Base-by-base conservation (phyloP, 1,284 basidiomycete genomes). In the Anthracocystis walkeri region DNA sequence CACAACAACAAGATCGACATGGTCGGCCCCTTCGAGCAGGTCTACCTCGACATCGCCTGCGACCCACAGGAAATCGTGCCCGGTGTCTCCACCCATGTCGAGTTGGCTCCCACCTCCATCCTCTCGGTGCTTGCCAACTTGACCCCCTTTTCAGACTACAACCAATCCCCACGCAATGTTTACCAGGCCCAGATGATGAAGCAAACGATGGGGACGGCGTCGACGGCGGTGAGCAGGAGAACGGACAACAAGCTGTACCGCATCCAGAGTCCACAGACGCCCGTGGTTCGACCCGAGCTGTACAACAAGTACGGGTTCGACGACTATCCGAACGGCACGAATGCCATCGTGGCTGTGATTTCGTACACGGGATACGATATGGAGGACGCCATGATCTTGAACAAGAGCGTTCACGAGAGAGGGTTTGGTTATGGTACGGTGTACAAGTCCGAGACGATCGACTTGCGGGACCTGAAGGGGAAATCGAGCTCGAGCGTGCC, bases 341-440 rank as follows among this genome's bases (percentile, higher is more conserved):
- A 99, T 86, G 97, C 97, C 18, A 89, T 99, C 64, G 97, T 99
- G 57, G 97, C 97, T 23, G 97, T 99, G 84, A 98, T 99, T 79
- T 99, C 97, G 0, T 99, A 99, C 86, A 99, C 97, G 0, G 97
- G 97, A 7, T 99, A 99, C 87, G 97, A 99, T 86, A 99, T 99
- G 97, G 97, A 99, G 87, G 97, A 99, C 82, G 97, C 97, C 71
- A 99, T 99, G 97, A 99, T 99, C 79, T 87, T 99, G 58, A 99
- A 99, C 87, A 99, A 99, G 88, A 98, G 95, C 4, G 92, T 94
- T 4, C 95, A 99, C 85, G 97, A 99, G 87, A 92, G 97, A 46
- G 97, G 97, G 0, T 99, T 99, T 85, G 95, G 89, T 0, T 97
- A 99, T 84, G 97, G 97, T 23, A 94, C 95, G 1, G 90, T 99